Percentiles rank a stretch among this genome's conserved stretches.
Evolutionary conservation across 2,329 filamentous ascomycete genomes (phyloP).

Genomic region (Talaromyces atroroseus): DNA sequence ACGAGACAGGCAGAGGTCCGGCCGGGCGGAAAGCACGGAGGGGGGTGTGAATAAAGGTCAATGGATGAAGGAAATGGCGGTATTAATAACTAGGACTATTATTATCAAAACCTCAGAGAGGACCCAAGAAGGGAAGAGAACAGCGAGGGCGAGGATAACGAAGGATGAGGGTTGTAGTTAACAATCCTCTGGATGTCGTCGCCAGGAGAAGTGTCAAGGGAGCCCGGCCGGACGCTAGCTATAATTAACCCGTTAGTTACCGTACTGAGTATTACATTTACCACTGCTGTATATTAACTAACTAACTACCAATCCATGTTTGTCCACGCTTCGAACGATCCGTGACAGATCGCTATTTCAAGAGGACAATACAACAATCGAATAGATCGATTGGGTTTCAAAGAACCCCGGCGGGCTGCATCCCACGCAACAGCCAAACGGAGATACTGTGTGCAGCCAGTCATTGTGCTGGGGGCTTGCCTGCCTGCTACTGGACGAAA

Average conservation of each 20-base stretch:
- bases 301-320: neutral
- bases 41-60: neutral
- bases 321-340: neutral
- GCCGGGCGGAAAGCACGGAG: slow-evolving; percentile 5
- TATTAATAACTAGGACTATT: slow-evolving; percentile 13
- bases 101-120: slow-evolving; percentile 13
- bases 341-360: neutral
- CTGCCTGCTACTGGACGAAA: neutral
- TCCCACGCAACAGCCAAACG: too few species aligned
- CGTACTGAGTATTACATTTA: neutral
- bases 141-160: slow-evolving; percentile 2
- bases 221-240: neutral
- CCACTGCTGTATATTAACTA: neutral
- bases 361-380: neutral
- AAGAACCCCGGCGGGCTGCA: neutral
- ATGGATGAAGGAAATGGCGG: slow-evolving; percentile 8
- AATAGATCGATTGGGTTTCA: neutral
- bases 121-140: slow-evolving; percentile 8
- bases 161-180: slow-evolving; percentile 1
- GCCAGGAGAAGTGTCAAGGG: slow-evolving; percentile 7
- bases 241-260: neutral
- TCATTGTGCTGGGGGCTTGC: neutral
- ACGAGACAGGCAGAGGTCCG: neutral
- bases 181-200: slow-evolving; percentile 4
- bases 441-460: neutral